phyloP scores from a whole-genome alignment of 202 grass and related monocot genomes.

The Digitaria exilis region DNA sequence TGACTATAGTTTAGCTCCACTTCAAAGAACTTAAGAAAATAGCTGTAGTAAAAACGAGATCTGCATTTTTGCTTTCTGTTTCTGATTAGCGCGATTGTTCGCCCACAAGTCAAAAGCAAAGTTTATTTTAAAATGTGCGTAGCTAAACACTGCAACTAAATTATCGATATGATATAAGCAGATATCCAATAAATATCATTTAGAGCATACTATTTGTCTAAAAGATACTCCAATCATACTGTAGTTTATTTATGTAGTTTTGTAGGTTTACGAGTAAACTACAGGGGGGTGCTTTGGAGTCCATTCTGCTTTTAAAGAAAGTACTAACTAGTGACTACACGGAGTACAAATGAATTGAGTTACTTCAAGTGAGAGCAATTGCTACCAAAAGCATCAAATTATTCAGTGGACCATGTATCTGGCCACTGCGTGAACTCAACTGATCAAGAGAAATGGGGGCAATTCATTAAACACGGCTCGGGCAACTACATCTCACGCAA shows the following conservation, averaged over 20 bases:
- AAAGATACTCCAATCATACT: neutral
- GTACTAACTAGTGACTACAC: neutral
- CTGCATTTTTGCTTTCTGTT: neutral
- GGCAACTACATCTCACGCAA: neutral
- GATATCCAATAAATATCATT: neutral
- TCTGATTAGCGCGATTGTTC: neutral
- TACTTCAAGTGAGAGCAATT: neutral
- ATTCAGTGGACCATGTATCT: neutral
- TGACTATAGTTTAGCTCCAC: neutral
- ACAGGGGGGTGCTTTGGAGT: neutral
- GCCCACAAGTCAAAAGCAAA: neutral
- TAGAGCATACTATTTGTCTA: neutral
- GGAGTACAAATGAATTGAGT: neutral
- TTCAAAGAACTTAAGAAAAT: conserved; percentile 3
- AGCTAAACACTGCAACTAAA: neutral
- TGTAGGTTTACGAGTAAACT: neutral
- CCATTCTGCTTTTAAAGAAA: neutral
- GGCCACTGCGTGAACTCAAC: neutral
- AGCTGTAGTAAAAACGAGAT: neutral
- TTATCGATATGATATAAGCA: neutral
- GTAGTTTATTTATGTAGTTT: too few species aligned
- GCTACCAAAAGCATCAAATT: neutral
- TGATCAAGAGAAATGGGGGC: neutral
- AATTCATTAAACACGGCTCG: neutral
- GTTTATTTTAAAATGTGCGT: neutral